phyloP scores from a whole-genome alignment of 176 grass and related monocot genomes.

The Oryza nivara region DNA sequence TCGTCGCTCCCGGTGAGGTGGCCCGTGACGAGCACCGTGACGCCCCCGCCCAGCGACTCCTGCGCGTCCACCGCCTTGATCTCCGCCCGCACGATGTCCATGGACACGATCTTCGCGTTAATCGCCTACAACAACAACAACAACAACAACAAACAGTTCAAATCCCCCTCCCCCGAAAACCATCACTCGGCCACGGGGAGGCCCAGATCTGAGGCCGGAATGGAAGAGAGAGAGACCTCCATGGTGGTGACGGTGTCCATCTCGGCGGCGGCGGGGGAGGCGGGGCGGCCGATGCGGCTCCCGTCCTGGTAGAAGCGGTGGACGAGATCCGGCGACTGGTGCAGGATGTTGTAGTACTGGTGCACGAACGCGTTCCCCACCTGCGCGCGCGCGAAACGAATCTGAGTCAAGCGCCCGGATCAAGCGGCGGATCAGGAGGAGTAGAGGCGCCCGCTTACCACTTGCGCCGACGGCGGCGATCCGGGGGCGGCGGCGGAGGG shows the following conservation, averaged over 20 bases:
- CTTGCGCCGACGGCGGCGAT: slow-evolving; percentile 55
- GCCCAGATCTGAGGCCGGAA: slow-evolving; percentile 46
- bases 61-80: slow-evolving; percentile 87
- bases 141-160: background rate
- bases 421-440: background rate
- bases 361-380: slow-evolving; percentile 97
- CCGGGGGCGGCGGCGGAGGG: slow-evolving; percentile 14
- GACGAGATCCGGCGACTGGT: slow-evolving; percentile 88
- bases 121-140: slow-evolving; percentile 53
- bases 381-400: slow-evolving; percentile 33
- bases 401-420: slow-evolving; percentile 34
- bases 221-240: slow-evolving; percentile 43
- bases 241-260: slow-evolving; percentile 79
- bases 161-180: background rate
- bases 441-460: slow-evolving; percentile 32
- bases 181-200: background rate
- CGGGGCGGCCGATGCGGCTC: slow-evolving; percentile 80
- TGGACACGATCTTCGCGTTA: slow-evolving; percentile 88
- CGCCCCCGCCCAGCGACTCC: slow-evolving; percentile 78
- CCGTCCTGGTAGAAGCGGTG: slow-evolving; percentile 95
- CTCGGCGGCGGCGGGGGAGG: slow-evolving; percentile 35
- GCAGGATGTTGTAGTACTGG: slow-evolving; percentile 97
- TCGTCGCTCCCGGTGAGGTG: slow-evolving; percentile 59
- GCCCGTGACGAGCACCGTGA: slow-evolving; percentile 87
- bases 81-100: slow-evolving; percentile 82